Conservation (phyloP, 495 filamentous ascomycete species). For the Daldinia caldariorum region DNA sequence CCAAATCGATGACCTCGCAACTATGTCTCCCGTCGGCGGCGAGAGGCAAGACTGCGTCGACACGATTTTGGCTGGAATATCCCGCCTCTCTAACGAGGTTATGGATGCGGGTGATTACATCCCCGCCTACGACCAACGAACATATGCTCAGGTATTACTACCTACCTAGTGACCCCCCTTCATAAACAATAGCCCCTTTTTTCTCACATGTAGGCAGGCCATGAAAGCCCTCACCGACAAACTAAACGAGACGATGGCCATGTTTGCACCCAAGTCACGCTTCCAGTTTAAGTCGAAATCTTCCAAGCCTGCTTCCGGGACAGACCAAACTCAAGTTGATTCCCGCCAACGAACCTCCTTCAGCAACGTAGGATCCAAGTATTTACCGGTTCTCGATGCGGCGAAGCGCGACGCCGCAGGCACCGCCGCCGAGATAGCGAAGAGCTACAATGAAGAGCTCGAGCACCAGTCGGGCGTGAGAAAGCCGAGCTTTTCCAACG, state of each 20-base stretch:
- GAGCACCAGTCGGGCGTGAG: slow-evolving; percentile 52
- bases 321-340: slow-evolving; percentile 22
- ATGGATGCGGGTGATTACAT: slow-evolving; percentile 56
- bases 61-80: slow-evolving; percentile 55
- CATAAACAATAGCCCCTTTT: not conserved
- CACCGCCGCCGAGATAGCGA: slow-evolving; percentile 46
- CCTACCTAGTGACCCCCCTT: not conserved
- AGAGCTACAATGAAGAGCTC: slow-evolving; percentile 64
- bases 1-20: slow-evolving; percentile 52
- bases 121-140: slow-evolving; percentile 58
- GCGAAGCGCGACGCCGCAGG: slow-evolving; percentile 49
- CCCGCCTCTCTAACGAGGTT: slow-evolving; percentile 54
- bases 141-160: slow-evolving; percentile 50
- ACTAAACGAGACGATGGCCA: slow-evolving; percentile 55
- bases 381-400: slow-evolving; percentile 28
- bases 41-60: slow-evolving; percentile 60
- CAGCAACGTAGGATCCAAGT: slow-evolving; percentile 32
- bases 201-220: slow-evolving; percentile 41
- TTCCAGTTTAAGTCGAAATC: slow-evolving; percentile 59
- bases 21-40: slow-evolving; percentile 50
- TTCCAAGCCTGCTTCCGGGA: slow-evolving; percentile 21
- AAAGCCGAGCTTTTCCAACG: slow-evolving; percentile 67
- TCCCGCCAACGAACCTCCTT: slow-evolving; percentile 32
- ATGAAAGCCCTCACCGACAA: slow-evolving; percentile 56
- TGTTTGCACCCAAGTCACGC: slow-evolving; percentile 53